Evolutionary conservation across 805 yeast species (phyloP), one percentile per base, ranked within the genome.

Genomic region (Kodamaea leandrae): DNA sequence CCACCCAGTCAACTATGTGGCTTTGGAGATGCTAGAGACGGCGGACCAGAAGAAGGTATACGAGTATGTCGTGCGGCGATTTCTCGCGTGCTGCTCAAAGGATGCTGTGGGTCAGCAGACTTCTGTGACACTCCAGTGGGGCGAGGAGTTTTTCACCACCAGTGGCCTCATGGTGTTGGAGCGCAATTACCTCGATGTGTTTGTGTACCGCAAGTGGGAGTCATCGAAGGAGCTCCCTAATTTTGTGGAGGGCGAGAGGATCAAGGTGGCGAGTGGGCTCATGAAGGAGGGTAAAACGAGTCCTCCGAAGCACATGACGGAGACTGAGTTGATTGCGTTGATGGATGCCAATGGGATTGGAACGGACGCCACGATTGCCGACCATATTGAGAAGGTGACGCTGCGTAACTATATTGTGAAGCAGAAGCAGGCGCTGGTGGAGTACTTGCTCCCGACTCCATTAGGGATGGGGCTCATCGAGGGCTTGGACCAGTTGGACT

Each of bases 331-430:
- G 16, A 88, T 93, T 63, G 83, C 87, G 7, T 66, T 93, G 35
- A 93, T 93, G 99, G 98, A 95, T 66, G 86, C 81, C 8, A 93
- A 93, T 60, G 98, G 98, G 0, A 93, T 93, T 33, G 99, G 99
- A 2, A 93, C 99, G 0, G 99, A 93, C 67, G 99, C 99, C 1
- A 93, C 99, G 0, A 95, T 93, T 62, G 99, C 98, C 0, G 99
- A 93, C 32, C 99, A 93, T 61, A 93, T 93, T 27, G 89, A 85
- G 43, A 90, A 86, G 55, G 80, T 93, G 32, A 64, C 76, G 20
- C 60, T 61, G 8, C 64, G 99, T 39, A 78, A 80, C 14, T 95
- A 90, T 53, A 77, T 86, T 4, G 63, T 61, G 13, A 80, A 74
- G 48, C 63, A 58, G 39, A 65, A 60, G 32, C 50, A 53, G 32